Evolutionary conservation across 177 flowering plant species (phyloP).

Genomic region (Vitis hybrid): DNA sequence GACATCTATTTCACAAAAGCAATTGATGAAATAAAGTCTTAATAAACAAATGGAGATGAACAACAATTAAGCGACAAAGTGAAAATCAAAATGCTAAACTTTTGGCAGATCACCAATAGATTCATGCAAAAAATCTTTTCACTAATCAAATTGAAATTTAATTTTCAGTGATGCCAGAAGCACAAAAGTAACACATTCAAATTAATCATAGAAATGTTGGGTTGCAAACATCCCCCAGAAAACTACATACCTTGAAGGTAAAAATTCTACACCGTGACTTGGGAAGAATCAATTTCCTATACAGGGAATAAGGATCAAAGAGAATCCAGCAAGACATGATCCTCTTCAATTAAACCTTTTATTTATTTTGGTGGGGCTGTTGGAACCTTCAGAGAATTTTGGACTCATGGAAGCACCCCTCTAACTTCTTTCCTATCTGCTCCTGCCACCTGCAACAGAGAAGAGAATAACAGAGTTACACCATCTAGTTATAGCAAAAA

Average conservation of each 20-base stretch:
- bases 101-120: too few species aligned
- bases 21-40: too few species aligned
- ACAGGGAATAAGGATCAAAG: background rate
- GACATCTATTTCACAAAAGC: too few species aligned
- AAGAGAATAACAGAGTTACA: background rate
- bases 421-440: constrained; percentile 77
- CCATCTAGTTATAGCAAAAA: background rate
- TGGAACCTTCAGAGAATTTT: background rate
- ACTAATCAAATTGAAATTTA: too few species aligned
- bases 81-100: too few species aligned
- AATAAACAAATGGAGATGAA: too few species aligned
- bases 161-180: too few species aligned
- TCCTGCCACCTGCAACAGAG: constrained; percentile 63
- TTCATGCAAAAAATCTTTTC: too few species aligned
- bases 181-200: background rate
- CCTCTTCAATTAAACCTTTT: constrained; percentile 11
- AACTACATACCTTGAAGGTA: background rate
- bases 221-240: background rate
- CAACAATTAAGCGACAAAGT: too few species aligned
- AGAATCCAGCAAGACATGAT: background rate
- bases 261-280: constrained; percentile 2
- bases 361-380: constrained; percentile 4
- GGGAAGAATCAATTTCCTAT: constrained; percentile 7
- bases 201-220: background rate
- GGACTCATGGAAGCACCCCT: constrained; percentile 47